phyloP scores from a whole-genome alignment of 805 yeast species.

The Yamadazyma insecticola region DNA sequence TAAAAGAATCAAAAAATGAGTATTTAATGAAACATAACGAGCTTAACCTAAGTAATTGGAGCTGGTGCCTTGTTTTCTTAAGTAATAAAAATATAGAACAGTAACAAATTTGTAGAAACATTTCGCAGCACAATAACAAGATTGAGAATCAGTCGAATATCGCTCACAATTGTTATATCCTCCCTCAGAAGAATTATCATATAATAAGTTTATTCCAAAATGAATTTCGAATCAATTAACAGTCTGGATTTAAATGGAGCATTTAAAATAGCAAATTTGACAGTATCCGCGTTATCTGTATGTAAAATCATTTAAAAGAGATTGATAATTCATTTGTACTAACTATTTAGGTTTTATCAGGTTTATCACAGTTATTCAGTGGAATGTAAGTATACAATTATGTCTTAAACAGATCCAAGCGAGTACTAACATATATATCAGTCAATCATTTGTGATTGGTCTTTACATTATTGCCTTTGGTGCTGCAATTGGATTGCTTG shows the following conservation, averaged over 20 bases:
- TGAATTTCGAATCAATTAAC: constrained; percentile 3
- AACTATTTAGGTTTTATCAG: constrained; percentile 36
- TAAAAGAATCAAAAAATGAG: too few relatives aligned
- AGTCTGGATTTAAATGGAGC: constrained; percentile 36
- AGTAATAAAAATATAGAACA: too few relatives aligned
- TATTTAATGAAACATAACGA: too few relatives aligned
- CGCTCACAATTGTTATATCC: too few relatives aligned
- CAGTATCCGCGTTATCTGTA: constrained; percentile 53
- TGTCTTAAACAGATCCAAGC: too few relatives aligned
- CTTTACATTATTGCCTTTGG: constrained; percentile 56
- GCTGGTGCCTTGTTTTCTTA: too few relatives aligned
- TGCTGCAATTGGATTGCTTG: constrained; percentile 42
- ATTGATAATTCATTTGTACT: constrained; percentile 4
- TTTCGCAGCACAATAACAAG: too few relatives aligned
- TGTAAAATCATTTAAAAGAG: constrained; percentile 18
- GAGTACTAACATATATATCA: constrained; percentile 2
- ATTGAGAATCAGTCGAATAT: too few relatives aligned
- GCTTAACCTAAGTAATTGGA: too few relatives aligned
- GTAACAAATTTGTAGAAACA: too few relatives aligned
- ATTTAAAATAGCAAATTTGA: constrained; percentile 49
- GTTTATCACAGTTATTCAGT: constrained; percentile 46
- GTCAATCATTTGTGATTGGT: constrained; percentile 46
- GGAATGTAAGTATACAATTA: constrained; percentile 37
- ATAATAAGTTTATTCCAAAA: too few relatives aligned
- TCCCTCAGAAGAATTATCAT: too few relatives aligned